These are phyloP conservation scores for Wickerhamiella parazyma DNA, from an alignment of 805 yeast genomes.

Conservation along the genomic window DNA sequence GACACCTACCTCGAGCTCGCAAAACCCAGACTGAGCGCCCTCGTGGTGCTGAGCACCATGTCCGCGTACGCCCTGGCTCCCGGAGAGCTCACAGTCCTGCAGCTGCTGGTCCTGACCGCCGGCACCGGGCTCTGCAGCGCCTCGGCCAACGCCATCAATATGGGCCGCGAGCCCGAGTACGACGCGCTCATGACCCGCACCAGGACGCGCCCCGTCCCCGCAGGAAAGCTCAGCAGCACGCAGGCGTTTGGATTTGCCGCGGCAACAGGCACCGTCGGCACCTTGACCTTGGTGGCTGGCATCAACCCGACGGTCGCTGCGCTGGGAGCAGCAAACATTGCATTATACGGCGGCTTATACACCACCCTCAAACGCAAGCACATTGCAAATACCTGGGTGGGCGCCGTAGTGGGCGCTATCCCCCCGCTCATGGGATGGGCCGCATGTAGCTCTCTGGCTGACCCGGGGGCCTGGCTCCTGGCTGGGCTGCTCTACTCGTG, in stretches of 20 bases:
- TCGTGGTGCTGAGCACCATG: slow-evolving; percentile 82
- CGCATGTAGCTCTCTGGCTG: slow-evolving; percentile 47
- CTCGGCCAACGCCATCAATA: slow-evolving; percentile 91
- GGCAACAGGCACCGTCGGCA: slow-evolving; percentile 57
- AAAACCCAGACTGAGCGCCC: slow-evolving; percentile 75
- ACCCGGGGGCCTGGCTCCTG: slow-evolving; percentile 92
- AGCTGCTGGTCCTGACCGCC: slow-evolving; percentile 55
- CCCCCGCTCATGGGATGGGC: slow-evolving; percentile 99
- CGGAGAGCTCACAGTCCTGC: slow-evolving; percentile 54
- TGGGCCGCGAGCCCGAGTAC: slow-evolving; percentile 90
- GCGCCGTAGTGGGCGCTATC: slow-evolving; percentile 96
- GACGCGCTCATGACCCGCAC: slow-evolving; percentile 84
- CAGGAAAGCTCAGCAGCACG: slow-evolving; percentile 57
- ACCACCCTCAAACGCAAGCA: slow-evolving; percentile 78
- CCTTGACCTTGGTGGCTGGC: slow-evolving; percentile 53
- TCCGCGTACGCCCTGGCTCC: slow-evolving; percentile 93
- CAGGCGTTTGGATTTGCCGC: slow-evolving; percentile 79
- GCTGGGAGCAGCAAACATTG: slow-evolving; percentile 70
- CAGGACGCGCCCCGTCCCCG: slow-evolving; percentile 75
- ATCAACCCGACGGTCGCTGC: slow-evolving; percentile 76
- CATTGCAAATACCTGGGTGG: slow-evolving; percentile 93
- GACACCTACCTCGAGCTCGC: slow-evolving; percentile 44
- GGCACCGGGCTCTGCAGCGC: slow-evolving; percentile 87
- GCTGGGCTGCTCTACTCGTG: slow-evolving; percentile 87
- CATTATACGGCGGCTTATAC: slow-evolving; percentile 77